These are phyloP conservation scores for Neopestalotiopsis clavispora DNA, from an alignment of 2,329 filamentous ascomycete species.

Conservation along the genomic window DNA sequence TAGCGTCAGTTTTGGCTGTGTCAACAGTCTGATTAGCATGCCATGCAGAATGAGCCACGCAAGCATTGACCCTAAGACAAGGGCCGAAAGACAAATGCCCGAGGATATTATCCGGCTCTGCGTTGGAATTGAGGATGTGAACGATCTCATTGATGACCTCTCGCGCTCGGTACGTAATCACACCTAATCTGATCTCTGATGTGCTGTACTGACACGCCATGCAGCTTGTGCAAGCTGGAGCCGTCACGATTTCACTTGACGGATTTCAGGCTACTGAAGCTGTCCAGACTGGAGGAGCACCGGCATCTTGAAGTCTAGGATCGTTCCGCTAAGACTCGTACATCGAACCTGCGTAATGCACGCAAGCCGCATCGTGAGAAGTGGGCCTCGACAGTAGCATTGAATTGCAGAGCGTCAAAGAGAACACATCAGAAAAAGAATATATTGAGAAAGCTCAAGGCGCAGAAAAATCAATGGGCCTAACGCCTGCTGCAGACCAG, in stretches of 20 bases:
- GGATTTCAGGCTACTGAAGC: slow-evolving; percentile 70
- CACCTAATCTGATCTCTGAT: background rate
- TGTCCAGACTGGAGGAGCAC: background rate
- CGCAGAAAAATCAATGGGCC: background rate
- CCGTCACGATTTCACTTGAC: slow-evolving; percentile 83
- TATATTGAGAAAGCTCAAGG: background rate
- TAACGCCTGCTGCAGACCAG: background rate
- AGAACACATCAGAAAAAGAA: background rate
- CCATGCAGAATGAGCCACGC: slow-evolving; percentile 99
- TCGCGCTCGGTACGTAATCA: slow-evolving; percentile 77
- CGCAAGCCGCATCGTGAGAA: background rate
- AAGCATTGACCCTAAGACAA: slow-evolving; percentile 94
- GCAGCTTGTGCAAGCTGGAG: slow-evolving; percentile 90
- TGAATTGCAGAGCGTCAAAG: background rate
- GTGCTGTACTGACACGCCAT: background rate
- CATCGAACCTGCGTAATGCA: background rate
- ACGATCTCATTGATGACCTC: slow-evolving; percentile 92
- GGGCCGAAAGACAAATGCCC: slow-evolving; percentile 86
- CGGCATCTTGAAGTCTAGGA: background rate
- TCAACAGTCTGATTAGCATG: slow-evolving; percentile 99
- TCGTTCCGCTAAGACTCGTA: background rate
- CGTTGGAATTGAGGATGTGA: slow-evolving; percentile 92
- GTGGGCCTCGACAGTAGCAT: background rate
- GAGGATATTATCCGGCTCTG: slow-evolving; percentile 96
- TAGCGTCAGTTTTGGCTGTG: slow-evolving; percentile 95